Evolutionary conservation across 2,329 filamentous ascomycete genomes (phyloP).

Genomic region (Talaromyces pinophilus): DNA sequence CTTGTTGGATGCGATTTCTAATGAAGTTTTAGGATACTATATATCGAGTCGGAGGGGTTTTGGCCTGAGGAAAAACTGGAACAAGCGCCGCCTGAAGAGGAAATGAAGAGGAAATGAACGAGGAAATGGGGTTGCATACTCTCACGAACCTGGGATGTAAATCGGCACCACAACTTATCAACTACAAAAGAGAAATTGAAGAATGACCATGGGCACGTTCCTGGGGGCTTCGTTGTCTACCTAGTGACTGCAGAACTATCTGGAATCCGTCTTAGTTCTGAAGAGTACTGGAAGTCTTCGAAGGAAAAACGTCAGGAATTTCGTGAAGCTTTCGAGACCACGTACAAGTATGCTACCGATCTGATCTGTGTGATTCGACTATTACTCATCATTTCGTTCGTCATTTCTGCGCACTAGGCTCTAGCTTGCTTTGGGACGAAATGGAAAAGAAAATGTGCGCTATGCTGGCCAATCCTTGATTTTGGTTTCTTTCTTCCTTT

Average conservation of each 20-base stretch:
- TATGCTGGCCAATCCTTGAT: neutral
- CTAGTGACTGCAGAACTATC: neutral
- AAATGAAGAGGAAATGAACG: neutral
- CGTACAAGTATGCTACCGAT: neutral
- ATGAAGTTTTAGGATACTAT: constrained; percentile 8
- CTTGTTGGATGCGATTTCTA: neutral
- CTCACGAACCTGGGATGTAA: neutral
- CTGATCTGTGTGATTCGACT: neutral
- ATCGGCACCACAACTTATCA: neutral
- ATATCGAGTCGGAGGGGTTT: neutral
- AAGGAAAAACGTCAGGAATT: neutral
- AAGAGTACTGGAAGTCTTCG: neutral
- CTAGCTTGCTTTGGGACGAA: neutral
- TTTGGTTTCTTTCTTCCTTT: neutral
- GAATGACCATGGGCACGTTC: constrained; percentile 1
- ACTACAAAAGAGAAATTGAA: constrained; percentile 1
- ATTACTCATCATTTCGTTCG: neutral
- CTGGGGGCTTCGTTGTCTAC: constrained; percentile 12
- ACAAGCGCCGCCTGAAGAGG: neutral
- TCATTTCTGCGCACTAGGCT: neutral
- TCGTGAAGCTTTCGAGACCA: neutral
- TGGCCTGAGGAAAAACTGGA: neutral
- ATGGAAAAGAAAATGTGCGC: neutral
- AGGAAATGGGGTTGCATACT: neutral
- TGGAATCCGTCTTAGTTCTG: neutral